phyloP scores from a whole-genome alignment of 495 filamentous ascomycete genomes.

The Xylaria palmicola region DNA sequence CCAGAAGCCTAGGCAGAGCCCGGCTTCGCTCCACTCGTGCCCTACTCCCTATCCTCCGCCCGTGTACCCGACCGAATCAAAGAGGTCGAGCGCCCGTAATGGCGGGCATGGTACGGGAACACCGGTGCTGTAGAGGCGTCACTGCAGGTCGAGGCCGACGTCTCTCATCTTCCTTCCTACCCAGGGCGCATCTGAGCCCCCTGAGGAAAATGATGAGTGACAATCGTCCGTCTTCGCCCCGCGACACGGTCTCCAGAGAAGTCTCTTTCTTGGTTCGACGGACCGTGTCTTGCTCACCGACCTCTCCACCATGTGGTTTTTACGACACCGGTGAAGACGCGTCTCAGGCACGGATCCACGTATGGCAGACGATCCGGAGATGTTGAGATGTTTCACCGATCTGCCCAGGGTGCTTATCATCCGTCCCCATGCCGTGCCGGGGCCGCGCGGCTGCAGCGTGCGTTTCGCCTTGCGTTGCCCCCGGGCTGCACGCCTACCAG shows the following conservation, averaged over 20 bases:
- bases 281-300: not conserved
- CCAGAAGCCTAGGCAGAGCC: not conserved
- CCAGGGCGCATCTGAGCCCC: no score
- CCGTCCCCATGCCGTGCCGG: slow-evolving; percentile 4
- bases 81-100: not conserved
- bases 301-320: not conserved
- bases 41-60: not conserved
- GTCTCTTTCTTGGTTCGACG: slow-evolving; percentile 1
- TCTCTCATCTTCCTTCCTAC: not conserved
- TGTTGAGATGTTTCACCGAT: slow-evolving; percentile 4
- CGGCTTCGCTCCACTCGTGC: not conserved
- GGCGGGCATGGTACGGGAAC: not conserved
- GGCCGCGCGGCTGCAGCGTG: slow-evolving; percentile 9
- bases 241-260: not conserved
- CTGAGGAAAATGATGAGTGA: not conserved
- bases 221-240: not conserved
- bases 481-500: not conserved
- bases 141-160: not conserved
- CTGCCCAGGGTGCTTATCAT: not conserved
- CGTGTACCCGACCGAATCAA: not conserved
- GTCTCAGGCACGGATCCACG: not conserved
- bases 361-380: not conserved
- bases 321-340: not conserved
- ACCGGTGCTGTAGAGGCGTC: not conserved
- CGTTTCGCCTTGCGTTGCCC: not conserved